A percentile compares a stretch with the other conserved stretches of the same genome.
phyloP scores from a whole-genome alignment of 2,329 filamentous ascomycete species.

The Colletotrichum tofieldiae region DNA sequence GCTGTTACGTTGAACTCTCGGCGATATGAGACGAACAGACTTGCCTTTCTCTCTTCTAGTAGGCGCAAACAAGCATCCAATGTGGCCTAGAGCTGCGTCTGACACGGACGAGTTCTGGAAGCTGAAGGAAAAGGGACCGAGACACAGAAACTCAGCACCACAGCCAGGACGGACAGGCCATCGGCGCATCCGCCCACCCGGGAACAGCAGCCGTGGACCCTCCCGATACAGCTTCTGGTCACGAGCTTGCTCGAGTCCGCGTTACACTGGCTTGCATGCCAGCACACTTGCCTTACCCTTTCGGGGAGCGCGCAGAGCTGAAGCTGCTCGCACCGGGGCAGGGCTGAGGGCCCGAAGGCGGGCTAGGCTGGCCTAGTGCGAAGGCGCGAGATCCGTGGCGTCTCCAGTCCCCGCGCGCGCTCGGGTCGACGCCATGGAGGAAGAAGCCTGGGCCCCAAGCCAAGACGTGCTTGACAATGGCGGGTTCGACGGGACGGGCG shows the following conservation, averaged over 20 bases:
- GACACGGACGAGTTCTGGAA: not conserved
- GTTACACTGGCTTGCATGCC: not conserved
- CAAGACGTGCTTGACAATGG: not conserved
- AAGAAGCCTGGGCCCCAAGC: not conserved
- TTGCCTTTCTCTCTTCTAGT: not conserved
- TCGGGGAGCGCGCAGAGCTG: not conserved
- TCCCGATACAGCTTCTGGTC: not conserved
- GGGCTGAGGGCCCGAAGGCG: not conserved
- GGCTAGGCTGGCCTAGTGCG: conserved; percentile 23
- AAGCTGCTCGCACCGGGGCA: not conserved
- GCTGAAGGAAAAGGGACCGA: not conserved
- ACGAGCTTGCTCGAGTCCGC: not conserved
- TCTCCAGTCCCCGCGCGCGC: not conserved
- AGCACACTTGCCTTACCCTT: not conserved
- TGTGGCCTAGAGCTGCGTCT: not conserved
- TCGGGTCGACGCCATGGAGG: not conserved
- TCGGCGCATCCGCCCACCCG: not conserved
- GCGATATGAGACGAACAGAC: not conserved
- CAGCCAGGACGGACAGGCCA: not conserved
- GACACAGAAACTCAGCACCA: not conserved
- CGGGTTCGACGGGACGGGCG: not conserved
- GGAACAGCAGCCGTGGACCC: not conserved
- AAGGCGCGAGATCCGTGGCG: not conserved
- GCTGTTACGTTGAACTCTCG: too few species aligned
- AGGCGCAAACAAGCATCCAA: not conserved